phyloP scores from a whole-genome alignment of 257 asterid species.

The Verbena officinalis region DNA sequence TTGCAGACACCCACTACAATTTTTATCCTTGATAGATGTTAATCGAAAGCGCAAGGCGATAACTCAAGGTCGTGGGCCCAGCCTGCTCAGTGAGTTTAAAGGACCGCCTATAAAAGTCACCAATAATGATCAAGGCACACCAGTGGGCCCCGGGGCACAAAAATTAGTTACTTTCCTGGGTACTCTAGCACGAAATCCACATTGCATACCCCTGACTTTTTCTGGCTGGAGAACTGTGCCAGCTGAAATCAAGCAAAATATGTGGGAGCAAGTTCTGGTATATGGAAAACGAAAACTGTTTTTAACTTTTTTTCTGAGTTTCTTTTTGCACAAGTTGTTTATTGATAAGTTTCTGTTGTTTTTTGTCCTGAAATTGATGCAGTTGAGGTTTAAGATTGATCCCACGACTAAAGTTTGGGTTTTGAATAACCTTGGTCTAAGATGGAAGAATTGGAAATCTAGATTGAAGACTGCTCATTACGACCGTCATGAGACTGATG shows the following conservation, averaged over 20 bases:
- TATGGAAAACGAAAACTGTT: background rate
- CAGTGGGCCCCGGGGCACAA: constrained; percentile 37
- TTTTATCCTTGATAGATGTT: constrained; percentile 16
- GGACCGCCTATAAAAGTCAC: constrained; percentile 30
- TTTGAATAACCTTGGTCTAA: constrained; percentile 35
- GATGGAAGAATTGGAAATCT: constrained; percentile 45
- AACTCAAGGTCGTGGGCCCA: constrained; percentile 36
- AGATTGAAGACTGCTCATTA: constrained; percentile 37
- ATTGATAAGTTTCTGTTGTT: background rate
- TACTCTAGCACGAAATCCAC: constrained; percentile 40
- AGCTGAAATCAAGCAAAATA: constrained; percentile 34
- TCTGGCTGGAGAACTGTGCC: constrained; percentile 46
- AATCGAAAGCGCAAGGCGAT: constrained; percentile 21
- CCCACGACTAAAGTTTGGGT: constrained; percentile 37
- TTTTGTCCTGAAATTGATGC: constrained; percentile 14
- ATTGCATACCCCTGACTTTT: constrained; percentile 39
- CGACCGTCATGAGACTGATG: constrained; percentile 39
- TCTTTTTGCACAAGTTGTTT: background rate
- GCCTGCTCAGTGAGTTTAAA: constrained; percentile 25
- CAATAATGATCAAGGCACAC: constrained; percentile 40
- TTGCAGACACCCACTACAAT: too few relatives aligned
- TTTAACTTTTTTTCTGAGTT: background rate
- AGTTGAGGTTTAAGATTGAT: constrained; percentile 40
- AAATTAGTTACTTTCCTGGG: constrained; percentile 42
- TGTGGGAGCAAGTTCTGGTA: constrained; percentile 48